These are phyloP conservation scores for Neopestalotiopsis clavispora DNA, from an alignment of 2,329 filamentous ascomycete species.

Conservation along the genomic window DNA sequence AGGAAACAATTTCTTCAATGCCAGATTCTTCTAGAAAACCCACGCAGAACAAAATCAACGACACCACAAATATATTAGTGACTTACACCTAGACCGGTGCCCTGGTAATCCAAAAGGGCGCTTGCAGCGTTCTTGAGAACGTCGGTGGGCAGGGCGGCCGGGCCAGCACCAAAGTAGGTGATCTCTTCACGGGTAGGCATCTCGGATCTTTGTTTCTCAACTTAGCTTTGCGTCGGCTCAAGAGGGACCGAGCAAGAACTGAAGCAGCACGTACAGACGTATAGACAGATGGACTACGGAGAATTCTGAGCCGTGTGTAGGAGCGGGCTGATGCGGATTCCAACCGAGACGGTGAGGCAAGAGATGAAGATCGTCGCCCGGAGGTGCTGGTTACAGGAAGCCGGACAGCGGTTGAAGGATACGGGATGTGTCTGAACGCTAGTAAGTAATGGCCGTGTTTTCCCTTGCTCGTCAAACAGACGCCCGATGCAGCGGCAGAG, in stretches of 20 bases:
- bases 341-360: background rate
- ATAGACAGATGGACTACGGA: background rate
- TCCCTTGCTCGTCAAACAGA: background rate
- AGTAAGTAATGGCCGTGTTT: background rate
- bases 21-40: too few relatives aligned
- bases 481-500: background rate
- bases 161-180: slow-evolving; percentile 89
- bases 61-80: too few relatives aligned
- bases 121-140: slow-evolving; percentile 79
- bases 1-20: too few relatives aligned
- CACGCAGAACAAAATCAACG: too few relatives aligned
- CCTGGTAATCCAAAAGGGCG: slow-evolving; percentile 81
- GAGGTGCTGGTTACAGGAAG: slow-evolving; percentile 6
- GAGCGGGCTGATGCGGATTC: slow-evolving; percentile 2
- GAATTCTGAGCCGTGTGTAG: background rate
- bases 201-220: background rate
- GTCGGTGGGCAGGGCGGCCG: slow-evolving; percentile 80
- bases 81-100: slow-evolving; percentile 71
- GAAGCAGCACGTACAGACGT: background rate
- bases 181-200: slow-evolving; percentile 67
- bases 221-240: background rate
- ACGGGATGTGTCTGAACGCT: background rate
- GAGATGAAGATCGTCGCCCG: slow-evolving; percentile 11
- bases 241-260: background rate
- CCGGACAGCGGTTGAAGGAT: background rate